These are phyloP conservation scores for Anastatica hierochuntica DNA, from an alignment of 345 rosid species.

Conservation along the genomic window DNA sequence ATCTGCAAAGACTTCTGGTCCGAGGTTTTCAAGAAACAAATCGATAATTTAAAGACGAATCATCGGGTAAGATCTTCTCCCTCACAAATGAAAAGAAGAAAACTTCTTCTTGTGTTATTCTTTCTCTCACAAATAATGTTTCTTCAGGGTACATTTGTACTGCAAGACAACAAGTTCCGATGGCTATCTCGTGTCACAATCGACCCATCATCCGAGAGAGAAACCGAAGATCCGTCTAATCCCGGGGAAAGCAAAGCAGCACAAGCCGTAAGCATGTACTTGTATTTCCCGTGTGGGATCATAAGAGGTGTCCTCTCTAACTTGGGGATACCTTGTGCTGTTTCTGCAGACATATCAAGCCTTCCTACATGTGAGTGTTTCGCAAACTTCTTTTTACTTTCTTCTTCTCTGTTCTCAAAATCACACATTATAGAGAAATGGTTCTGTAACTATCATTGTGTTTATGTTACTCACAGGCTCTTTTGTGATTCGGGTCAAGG, in stretches of 20 bases:
- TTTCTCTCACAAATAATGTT: neutral
- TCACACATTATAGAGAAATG: no score
- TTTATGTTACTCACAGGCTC: slow-evolving; percentile 41
- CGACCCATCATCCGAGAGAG: slow-evolving; percentile 48
- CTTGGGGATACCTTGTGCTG: slow-evolving; percentile 93
- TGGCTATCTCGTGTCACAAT: slow-evolving; percentile 75
- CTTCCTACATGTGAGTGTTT: slow-evolving; percentile 92
- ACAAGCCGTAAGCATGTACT: slow-evolving; percentile 74
- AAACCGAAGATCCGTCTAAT: slow-evolving; percentile 43
- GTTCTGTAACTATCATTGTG: no score
- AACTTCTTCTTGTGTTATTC: neutral
- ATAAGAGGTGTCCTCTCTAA: slow-evolving; percentile 95
- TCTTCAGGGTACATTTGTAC: slow-evolving; percentile 89
- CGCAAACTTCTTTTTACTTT: neutral
- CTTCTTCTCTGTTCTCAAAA: neutral
- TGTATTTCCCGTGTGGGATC: slow-evolving; percentile 93
- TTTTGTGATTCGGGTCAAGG: slow-evolving; percentile 77
- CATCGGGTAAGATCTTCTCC: slow-evolving; percentile 49
- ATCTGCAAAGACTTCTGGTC: slow-evolving; percentile 99
- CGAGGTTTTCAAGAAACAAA: slow-evolving; percentile 95
- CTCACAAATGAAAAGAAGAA: neutral
- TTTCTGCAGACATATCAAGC: slow-evolving; percentile 87
- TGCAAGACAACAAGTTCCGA: slow-evolving; percentile 89
- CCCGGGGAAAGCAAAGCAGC: slow-evolving; percentile 53
- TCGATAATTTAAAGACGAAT: slow-evolving; percentile 91